Evolutionary conservation across 2,329 filamentous ascomycete genomes (phyloP).

Genomic region (Calonectria honghensis): DNA sequence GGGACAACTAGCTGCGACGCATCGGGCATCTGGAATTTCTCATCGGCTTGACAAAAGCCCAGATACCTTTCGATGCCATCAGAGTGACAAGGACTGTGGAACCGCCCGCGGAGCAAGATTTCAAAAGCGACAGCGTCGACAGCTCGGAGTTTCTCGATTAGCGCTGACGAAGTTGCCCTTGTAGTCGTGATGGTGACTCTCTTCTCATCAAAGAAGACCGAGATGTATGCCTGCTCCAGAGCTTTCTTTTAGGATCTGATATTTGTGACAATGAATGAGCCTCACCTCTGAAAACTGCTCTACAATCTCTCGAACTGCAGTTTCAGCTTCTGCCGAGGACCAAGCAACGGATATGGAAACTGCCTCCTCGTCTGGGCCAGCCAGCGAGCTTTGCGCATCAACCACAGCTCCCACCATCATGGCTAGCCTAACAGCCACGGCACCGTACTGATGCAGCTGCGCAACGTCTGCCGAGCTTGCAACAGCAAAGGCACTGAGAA

Average conservation of each 20-base stretch:
- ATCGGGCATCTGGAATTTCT: neutral
- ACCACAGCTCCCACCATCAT: neutral
- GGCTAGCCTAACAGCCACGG: slow-evolving; percentile 8
- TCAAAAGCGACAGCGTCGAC: neutral
- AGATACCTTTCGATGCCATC: too few relatives aligned
- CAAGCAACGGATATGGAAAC: neutral
- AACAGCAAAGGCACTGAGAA: neutral
- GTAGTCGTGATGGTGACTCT: neutral
- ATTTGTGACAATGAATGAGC: neutral
- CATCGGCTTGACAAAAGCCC: too few relatives aligned
- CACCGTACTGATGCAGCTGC: slow-evolving; percentile 8
- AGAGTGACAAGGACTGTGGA: too few relatives aligned
- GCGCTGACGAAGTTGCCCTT: neutral
- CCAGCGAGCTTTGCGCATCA: neutral
- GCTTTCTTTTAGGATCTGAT: neutral
- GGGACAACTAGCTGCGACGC: neutral
- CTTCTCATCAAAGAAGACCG: neutral
- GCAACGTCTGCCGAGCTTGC: neutral
- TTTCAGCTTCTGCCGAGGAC: neutral
- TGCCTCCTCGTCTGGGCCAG: neutral
- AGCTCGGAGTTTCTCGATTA: neutral
- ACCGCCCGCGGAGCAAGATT: neutral
- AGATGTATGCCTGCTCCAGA: neutral
- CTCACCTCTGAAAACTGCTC: too few relatives aligned
- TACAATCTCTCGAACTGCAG: too few relatives aligned